Evolutionary conservation across 306 rosid species (phyloP).

Genomic region (Abrus pulchellus): DNA sequence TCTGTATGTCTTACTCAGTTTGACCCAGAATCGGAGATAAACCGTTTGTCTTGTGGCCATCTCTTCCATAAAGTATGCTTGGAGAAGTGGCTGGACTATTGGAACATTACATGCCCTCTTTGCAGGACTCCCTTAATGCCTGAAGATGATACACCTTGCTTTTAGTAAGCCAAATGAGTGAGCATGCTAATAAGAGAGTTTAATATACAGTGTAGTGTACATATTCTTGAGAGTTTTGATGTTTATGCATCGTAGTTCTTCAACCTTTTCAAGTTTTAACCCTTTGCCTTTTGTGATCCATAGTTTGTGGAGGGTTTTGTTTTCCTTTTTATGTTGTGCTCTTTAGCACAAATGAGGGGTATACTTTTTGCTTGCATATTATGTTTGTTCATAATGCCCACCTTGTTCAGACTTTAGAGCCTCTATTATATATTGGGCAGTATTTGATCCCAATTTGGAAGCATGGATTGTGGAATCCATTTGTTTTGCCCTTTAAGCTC

Average conservation of each 20-base stretch:
- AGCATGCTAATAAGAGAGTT: constrained; percentile 45
- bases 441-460: constrained; percentile 26
- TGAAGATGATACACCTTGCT: constrained; percentile 64
- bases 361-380: constrained; percentile 46
- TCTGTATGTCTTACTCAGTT: constrained; percentile 80
- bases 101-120: constrained; percentile 96
- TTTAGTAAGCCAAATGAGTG: constrained; percentile 59
- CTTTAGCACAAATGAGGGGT: constrained; percentile 40
- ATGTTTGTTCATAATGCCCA: constrained; percentile 46
- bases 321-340: constrained; percentile 46
- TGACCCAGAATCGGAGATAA: constrained; percentile 80
- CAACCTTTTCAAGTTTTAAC: constrained; percentile 40
- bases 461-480: constrained; percentile 30
- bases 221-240: constrained; percentile 59
- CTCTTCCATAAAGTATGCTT: constrained; percentile 83
- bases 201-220: constrained; percentile 71
- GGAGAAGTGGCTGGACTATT: constrained; percentile 90
- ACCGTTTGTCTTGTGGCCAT: constrained; percentile 83
- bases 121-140: constrained; percentile 86
- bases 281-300: constrained; percentile 46
- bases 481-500: constrained; percentile 18
- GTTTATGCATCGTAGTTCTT: constrained; percentile 53
- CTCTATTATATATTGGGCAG: constrained; percentile 31
- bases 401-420: constrained; percentile 13
- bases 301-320: constrained; percentile 47